These are phyloP conservation scores for Plasmodium sp. DNA, from an alignment of 169 alveolate species.

Conservation along the genomic window DNA sequence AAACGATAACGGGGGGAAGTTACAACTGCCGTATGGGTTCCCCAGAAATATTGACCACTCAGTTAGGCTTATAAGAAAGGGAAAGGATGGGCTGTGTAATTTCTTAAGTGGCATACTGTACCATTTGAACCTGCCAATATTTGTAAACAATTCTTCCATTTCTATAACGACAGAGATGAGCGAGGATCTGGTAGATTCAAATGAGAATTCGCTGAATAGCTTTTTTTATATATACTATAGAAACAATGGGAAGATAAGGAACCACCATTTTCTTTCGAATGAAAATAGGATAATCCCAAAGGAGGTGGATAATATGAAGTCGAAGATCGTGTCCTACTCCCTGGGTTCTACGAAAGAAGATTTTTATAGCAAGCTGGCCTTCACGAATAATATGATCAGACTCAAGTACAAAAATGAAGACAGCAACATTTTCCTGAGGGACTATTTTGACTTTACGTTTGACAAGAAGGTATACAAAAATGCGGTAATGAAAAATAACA, in stretches of 20 bases:
- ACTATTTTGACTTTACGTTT: constrained; percentile 69
- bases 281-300: constrained; percentile 42
- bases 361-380: constrained; percentile 48
- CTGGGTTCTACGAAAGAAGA: constrained; percentile 72
- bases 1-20: constrained; percentile 79
- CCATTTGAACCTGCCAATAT: constrained; percentile 88
- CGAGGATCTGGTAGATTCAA: not conserved
- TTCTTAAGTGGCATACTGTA: constrained; percentile 82
- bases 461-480: constrained; percentile 40
- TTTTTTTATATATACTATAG: constrained; percentile 55
- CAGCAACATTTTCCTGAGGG: constrained; percentile 21
- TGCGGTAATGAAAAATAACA: constrained; percentile 1
- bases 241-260: constrained; percentile 8
- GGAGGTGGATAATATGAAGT: constrained; percentile 21
- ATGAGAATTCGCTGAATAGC: constrained; percentile 13
- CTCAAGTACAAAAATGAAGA: constrained; percentile 46
- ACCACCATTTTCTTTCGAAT: constrained; percentile 33
- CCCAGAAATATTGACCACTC: constrained; percentile 86
- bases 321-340: constrained; percentile 63
- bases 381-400: constrained; percentile 67
- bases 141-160: constrained; percentile 76
- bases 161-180: constrained; percentile 42
- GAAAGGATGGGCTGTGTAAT: constrained; percentile 89
- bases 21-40: constrained; percentile 89
- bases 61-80: constrained; percentile 78